Evolutionary conservation across 2,329 filamentous ascomycete genomes (phyloP), one percentile per base, ranked within the genome.

Genomic region (Emmonsia crescens): DNA sequence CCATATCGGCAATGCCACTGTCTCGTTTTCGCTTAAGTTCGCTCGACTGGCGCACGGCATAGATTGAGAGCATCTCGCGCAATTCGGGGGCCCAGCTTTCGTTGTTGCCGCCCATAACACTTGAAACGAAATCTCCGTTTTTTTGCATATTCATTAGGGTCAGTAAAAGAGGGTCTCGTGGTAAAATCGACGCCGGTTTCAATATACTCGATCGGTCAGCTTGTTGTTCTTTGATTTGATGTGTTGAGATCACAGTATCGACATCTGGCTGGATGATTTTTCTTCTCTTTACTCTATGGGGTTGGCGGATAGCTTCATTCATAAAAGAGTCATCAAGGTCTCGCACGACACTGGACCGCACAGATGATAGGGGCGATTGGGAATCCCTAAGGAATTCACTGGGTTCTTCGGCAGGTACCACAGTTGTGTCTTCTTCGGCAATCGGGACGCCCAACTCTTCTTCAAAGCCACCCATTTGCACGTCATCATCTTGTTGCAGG

Each of bases 11-110:
- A 65, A 94, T 85, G 29, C 89, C 91, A 68, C 88, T 91, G 70
- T 96, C 91, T 51, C 94, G 87, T 82, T 99, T 99, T 63, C 94
- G 85, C 83, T 97, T 99, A 61, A 93, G 82, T 64, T 96, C 91
- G 62, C 86, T 88, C 49, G 87, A 83, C 62, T 85, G 85, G 64
- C 87, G 86, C 19, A 96, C 83, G 16, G 89, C 83, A 66, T 95
- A 90, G 49, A 96, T 80, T 1, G 91, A 96, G n/a, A 97, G 79
- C 69, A 99, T 85, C n/a, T 89, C 91, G 63, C 90, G 87, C 24
- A 99, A 82, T 76, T 99, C 94, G 0, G 93, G 93, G 3, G 93
- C 93, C 92, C 91, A 96, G 49, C 84, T 85, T 66, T 84, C 82
- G 67, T 89, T 85, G 44, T 87, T 89, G 64, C 92, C 90, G 59